These are phyloP conservation scores for Tuber calosporum DNA, from an alignment of 495 filamentous ascomycete genomes.

Conservation along the genomic window DNA sequence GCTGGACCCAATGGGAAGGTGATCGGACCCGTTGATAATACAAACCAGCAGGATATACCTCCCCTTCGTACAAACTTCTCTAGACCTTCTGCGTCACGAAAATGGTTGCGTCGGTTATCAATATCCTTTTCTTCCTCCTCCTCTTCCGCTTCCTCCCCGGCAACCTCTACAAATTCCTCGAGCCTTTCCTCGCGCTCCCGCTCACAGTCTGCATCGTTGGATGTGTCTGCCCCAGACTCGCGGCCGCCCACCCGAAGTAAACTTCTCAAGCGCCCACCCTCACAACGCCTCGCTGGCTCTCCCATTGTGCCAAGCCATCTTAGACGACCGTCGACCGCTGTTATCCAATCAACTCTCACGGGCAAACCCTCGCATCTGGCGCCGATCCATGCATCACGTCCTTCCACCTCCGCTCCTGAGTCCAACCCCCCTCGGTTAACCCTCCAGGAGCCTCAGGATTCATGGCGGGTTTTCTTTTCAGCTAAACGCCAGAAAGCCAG, in stretches of 20 bases:
- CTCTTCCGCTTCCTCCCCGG: slow-evolving; percentile 27
- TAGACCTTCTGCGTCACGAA: slow-evolving; percentile 31
- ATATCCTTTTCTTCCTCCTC: slow-evolving; percentile 38
- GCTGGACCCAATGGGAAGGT: slow-evolving; percentile 27
- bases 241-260: slow-evolving; percentile 56
- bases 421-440: slow-evolving; percentile 19
- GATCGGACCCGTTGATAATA: slow-evolving; percentile 4
- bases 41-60: slow-evolving; percentile 14
- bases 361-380: slow-evolving; percentile 33
- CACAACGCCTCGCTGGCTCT: slow-evolving; percentile 49
- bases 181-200: slow-evolving; percentile 35
- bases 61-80: slow-evolving; percentile 14
- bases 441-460: slow-evolving; percentile 29
- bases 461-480: slow-evolving; percentile 41
- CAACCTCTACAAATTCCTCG: slow-evolving; percentile 28
- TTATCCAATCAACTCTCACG: slow-evolving; percentile 34
- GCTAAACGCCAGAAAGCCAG: slow-evolving; percentile 36
- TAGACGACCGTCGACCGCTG: slow-evolving; percentile 37
- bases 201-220: slow-evolving; percentile 29
- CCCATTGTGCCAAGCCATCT: slow-evolving; percentile 34
- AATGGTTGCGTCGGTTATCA: slow-evolving; percentile 38
- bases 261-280: slow-evolving; percentile 73
- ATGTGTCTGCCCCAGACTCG: slow-evolving; percentile 32
- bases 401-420: slow-evolving; percentile 37
- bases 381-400: slow-evolving; percentile 35